A percentile compares a stretch with the other conserved stretches of the same genome.
phyloP scores from a whole-genome alignment of 345 rosid genomes.

The Hibiscus mutabilis region DNA sequence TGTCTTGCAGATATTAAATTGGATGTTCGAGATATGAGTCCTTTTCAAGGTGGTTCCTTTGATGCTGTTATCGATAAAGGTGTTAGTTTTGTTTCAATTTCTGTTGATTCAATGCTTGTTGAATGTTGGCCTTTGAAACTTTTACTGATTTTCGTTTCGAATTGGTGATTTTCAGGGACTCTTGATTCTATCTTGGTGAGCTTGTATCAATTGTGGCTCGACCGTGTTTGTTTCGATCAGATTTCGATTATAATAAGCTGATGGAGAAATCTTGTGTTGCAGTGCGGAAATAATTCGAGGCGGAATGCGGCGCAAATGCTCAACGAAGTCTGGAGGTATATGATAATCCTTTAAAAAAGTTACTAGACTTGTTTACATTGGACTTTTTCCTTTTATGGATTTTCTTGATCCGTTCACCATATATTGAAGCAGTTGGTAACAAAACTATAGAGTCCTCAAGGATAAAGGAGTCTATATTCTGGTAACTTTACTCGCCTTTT shows the following conservation, averaged over 20 bases:
- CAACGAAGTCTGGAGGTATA: slow-evolving; percentile 64
- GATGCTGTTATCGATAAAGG: slow-evolving; percentile 84
- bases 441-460: slow-evolving; percentile 95
- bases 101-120: neutral
- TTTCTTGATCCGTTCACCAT: slow-evolving; percentile 62
- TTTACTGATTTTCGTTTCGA: slow-evolving; percentile 10
- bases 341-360: neutral
- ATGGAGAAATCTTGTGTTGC: neutral
- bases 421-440: slow-evolving; percentile 91
- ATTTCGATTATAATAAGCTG: slow-evolving; percentile 8
- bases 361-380: slow-evolving; percentile 4
- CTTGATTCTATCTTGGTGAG: slow-evolving; percentile 92
- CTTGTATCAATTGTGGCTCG: slow-evolving; percentile 1
- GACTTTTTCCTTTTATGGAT: slow-evolving; percentile 24
- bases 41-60: slow-evolving; percentile 52
- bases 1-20: slow-evolving; percentile 44
- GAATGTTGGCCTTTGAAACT: neutral
- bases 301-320: slow-evolving; percentile 70
- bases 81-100: slow-evolving; percentile 6
- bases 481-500: slow-evolving; percentile 33
- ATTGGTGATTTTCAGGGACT: slow-evolving; percentile 47
- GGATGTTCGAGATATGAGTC: slow-evolving; percentile 79
- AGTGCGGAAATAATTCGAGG: slow-evolving; percentile 77
- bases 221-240: neutral
- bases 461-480: slow-evolving; percentile 80